These are phyloP conservation scores for Candida parachauliodes DNA, from an alignment of 805 yeast species.

Conservation along the genomic window DNA sequence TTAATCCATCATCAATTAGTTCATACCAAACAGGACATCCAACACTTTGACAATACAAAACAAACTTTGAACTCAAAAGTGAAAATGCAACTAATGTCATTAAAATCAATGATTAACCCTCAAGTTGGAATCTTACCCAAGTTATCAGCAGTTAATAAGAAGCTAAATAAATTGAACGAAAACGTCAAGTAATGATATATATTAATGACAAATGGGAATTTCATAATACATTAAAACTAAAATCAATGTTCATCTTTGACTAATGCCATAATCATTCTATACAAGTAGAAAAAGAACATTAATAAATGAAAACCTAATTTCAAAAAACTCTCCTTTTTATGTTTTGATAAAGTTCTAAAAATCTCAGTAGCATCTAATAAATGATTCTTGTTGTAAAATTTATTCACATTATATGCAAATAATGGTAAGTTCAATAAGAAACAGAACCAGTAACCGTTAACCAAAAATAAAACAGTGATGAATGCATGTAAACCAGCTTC, in stretches of 20 bases:
- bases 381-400: constrained; percentile 75
- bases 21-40: constrained; percentile 1
- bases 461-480: constrained; percentile 63
- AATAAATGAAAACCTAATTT: constrained; percentile 88
- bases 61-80: constrained; percentile 8
- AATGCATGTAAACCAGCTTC: constrained; percentile 83
- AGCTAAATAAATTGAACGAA: constrained; percentile 17
- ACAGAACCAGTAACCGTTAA: constrained; percentile 91
- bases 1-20: constrained; percentile 11
- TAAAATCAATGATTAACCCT: constrained; percentile 21
- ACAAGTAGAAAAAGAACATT: constrained; percentile 92
- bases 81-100: constrained; percentile 9
- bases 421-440: constrained; percentile 81
- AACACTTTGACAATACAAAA: neutral
- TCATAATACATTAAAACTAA: too few relatives aligned
- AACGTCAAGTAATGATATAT: neutral
- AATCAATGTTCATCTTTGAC: constrained; percentile 50
- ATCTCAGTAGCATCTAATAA: constrained; percentile 95
- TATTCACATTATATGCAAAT: constrained; percentile 77
- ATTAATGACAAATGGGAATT: too few relatives aligned
- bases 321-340: constrained; percentile 87
- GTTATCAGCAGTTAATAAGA: constrained; percentile 20
- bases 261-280: constrained; percentile 92
- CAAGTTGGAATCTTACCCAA: constrained; percentile 21
- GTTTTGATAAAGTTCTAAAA: constrained; percentile 87